Evolutionary conservation across 495 filamentous ascomycete genomes (phyloP), one percentile per base, ranked within the genome.

Genomic region (Podospora bellae-mahoneyi): DNA sequence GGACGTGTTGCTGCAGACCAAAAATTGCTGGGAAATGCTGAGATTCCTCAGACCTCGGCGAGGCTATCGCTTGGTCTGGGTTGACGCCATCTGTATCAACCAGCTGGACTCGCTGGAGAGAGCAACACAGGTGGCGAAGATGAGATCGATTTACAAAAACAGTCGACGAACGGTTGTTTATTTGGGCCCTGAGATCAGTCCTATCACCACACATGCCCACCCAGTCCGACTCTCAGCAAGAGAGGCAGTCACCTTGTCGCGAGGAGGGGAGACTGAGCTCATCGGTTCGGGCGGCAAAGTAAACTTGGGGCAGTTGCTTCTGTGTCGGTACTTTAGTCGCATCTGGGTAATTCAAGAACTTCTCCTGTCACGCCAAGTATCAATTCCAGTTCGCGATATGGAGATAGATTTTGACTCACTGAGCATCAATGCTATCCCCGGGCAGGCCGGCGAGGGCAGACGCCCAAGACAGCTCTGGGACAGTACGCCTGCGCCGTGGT

Each of bases 21-120:
- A 68, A 23, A 78, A 78, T 63, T 77, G 76, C 67, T 74, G 66
- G 68, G 57, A 67, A 4, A 72, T 78, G 75, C 67, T 78, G 58
- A 61, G 56, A 7, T 73, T 65, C 34, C 65, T 75, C 5, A 65
- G 69, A 5, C 70, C 68, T 2, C 32, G 39, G 48, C 68, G 69
- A 55, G 72, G 69, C 1, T 13, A 39, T 13, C 60, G 70, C 1
- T 20, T 64, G 13, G 58, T 73, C 1, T 74, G 72, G 72, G 58
- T 74, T 5, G 72, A 74, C 26, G 72, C 72, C 13, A 62, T 74
- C 16, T 71, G 72, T 53, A 74, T 71, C 64, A 74, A 71, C 28
- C 72, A 74, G 62, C 34, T 0, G 2, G 64, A 77, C 69, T 58
- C 28, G 2, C 10, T 9, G 20, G 76, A 78, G 56, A n/a, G 66